A percentile compares a stretch with the other conserved stretches of the same genome.
These are phyloP conservation scores for Talaromyces funiculosus DNA, from an alignment of 2,329 filamentous ascomycete genomes.

Conservation along the genomic window DNA sequence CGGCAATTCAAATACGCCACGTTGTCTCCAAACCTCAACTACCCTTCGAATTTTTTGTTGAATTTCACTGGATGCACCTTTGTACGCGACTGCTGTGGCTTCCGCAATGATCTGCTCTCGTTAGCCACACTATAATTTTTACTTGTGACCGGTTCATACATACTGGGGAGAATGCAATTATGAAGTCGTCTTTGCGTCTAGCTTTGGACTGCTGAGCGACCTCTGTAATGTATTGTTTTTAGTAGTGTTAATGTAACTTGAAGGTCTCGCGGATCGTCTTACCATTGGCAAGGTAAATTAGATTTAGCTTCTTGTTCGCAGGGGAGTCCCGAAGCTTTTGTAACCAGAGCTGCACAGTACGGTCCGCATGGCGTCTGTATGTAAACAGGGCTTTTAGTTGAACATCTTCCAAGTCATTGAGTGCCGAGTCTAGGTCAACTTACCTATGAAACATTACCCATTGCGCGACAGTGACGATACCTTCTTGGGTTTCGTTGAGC, in stretches of 20 bases:
- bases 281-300: constrained; percentile 96
- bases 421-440: constrained; percentile 7
- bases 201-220: constrained; percentile 95
- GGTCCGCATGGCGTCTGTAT: constrained; percentile 78
- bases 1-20: constrained; percentile 73
- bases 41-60: constrained; percentile 84
- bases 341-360: constrained; percentile 87
- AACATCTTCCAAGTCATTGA: background rate
- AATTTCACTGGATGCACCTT: constrained; percentile 76
- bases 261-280: constrained; percentile 26
- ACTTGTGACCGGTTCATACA: constrained; percentile 16
- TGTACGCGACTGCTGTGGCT: constrained; percentile 84
- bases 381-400: background rate
- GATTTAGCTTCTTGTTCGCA: constrained; percentile 76
- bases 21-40: constrained; percentile 88
- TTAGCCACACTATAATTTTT: constrained; percentile 20
- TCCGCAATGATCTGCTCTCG: constrained; percentile 67
- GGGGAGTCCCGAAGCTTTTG: constrained; percentile 82
- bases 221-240: constrained; percentile 51
- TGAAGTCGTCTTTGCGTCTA: constrained; percentile 84
- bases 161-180: constrained; percentile 79
- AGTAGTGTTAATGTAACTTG: constrained; percentile 16
- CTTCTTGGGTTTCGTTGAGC: constrained; percentile 95
- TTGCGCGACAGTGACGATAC: constrained; percentile 91
- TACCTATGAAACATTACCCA: constrained; percentile 99